A percentile compares a stretch with the other conserved stretches of the same genome.
phyloP scores from a whole-genome alignment of 306 rosid species.

The Arachis hypogaea region DNA sequence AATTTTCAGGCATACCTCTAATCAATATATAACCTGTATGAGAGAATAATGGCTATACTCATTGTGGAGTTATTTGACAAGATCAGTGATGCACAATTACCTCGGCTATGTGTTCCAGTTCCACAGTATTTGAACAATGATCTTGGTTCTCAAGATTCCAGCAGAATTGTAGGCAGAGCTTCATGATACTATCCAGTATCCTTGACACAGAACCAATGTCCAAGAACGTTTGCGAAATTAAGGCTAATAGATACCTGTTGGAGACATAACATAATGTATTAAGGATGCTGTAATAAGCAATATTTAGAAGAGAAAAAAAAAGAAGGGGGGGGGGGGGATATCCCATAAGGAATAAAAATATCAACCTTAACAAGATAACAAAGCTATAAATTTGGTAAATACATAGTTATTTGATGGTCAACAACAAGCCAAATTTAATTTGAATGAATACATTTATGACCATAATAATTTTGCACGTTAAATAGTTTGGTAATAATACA shows the following conservation, averaged over 20 bases:
- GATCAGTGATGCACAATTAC: conserved; percentile 45
- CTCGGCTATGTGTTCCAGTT: conserved; percentile 90
- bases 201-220: conserved; percentile 98
- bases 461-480: conserved; percentile 17
- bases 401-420: neutral
- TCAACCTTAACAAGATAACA: conserved; percentile 4
- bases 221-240: conserved; percentile 93
- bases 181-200: conserved; percentile 94
- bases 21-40: conserved; percentile 13
- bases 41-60: conserved; percentile 24
- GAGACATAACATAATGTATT: conserved; percentile 23
- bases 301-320: neutral
- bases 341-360: conserved; percentile 31
- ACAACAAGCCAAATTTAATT: conserved; percentile 16
- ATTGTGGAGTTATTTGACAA: conserved; percentile 20
- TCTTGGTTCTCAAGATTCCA: conserved; percentile 93
- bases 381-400: no score
- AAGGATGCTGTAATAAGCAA: conserved; percentile 18
- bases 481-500: conserved; percentile 20
- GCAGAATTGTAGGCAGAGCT: conserved; percentile 94
- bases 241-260: conserved; percentile 81
- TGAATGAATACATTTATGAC: neutral
- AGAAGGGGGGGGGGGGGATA: neutral
- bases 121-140: conserved; percentile 70
- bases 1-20: conserved; percentile 20